phyloP scores from a whole-genome alignment of 805 yeast species.

The Dipodascopsis uninucleata region DNA sequence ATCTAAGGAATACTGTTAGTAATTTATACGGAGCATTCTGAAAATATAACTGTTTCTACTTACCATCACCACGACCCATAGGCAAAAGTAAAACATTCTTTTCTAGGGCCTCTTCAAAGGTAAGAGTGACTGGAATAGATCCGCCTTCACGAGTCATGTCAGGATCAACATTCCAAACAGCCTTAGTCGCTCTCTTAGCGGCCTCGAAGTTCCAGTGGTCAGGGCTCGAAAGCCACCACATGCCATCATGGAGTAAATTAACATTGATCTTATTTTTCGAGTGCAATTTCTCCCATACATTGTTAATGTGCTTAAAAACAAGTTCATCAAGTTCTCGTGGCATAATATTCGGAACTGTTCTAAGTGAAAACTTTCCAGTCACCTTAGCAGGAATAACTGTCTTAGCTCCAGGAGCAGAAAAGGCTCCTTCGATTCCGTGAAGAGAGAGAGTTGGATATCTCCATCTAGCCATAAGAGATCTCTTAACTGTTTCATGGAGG shows the following conservation, averaged over 20 bases:
- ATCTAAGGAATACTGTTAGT: conserved; percentile 34
- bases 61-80: conserved; percentile 93
- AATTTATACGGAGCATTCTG: too few species aligned
- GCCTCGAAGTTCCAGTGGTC: conserved; percentile 89
- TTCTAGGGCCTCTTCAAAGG: conserved; percentile 83
- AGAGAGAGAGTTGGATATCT: conserved; percentile 93
- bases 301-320: conserved; percentile 67
- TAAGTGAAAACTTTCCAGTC: conserved; percentile 87
- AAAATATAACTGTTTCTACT: neutral
- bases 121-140: conserved; percentile 92
- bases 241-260: conserved; percentile 89
- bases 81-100: conserved; percentile 87
- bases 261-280: conserved; percentile 74
- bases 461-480: conserved; percentile 97
- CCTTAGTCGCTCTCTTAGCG: conserved; percentile 88
- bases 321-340: conserved; percentile 71
- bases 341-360: conserved; percentile 95
- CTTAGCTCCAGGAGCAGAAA: conserved; percentile 91
- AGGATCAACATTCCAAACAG: conserved; percentile 92
- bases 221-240: conserved; percentile 95
- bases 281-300: conserved; percentile 58
- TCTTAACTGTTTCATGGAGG: conserved; percentile 70
- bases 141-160: conserved; percentile 99
- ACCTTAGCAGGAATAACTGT: conserved; percentile 97
- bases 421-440: conserved; percentile 98